These are phyloP conservation scores for Dacryopinax spathularia DNA, from an alignment of 768 basidiomycete species.

Conservation along the genomic window DNA sequence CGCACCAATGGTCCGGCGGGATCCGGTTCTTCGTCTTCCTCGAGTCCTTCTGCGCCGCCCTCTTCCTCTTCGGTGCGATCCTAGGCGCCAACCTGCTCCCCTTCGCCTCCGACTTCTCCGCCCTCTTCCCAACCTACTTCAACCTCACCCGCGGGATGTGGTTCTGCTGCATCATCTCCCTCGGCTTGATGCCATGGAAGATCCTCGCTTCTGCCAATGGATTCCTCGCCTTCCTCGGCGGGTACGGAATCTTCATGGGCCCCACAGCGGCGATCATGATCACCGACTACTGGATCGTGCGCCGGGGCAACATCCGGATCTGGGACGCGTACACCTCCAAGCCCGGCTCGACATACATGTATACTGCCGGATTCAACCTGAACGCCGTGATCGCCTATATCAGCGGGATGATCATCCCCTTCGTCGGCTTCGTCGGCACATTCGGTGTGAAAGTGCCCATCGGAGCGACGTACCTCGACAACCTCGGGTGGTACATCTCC, in stretches of 20 bases:
- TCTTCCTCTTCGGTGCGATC: slow-evolving; percentile 13
- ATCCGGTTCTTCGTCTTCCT: slow-evolving; percentile 15
- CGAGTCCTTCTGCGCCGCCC: slow-evolving; percentile 10
- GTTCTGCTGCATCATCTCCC: slow-evolving; percentile 13
- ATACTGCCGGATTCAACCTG: slow-evolving; percentile 12
- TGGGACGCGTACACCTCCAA: slow-evolving; percentile 12
- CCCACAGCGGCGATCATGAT: slow-evolving; percentile 14
- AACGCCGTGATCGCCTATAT: slow-evolving; percentile 53
- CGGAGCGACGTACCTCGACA: slow-evolving; percentile 10
- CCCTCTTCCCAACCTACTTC: slow-evolving; percentile 17
- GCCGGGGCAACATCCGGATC: slow-evolving; percentile 14
- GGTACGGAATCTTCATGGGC: slow-evolving; percentile 15
- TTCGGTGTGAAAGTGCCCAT: slow-evolving; percentile 13
- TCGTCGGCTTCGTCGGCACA: slow-evolving; percentile 66
- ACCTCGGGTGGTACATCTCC: slow-evolving; percentile 15
- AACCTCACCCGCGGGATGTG: slow-evolving; percentile 16
- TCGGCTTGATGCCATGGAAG: slow-evolving; percentile 16
- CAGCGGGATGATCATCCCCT: slow-evolving; percentile 65
- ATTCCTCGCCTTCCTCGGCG: slow-evolving; percentile 16
- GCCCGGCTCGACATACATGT: slow-evolving; percentile 11
- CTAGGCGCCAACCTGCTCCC: slow-evolving; percentile 16
- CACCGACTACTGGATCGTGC: slow-evolving; percentile 15
- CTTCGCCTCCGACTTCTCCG: slow-evolving; percentile 16
- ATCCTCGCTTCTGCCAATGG: slow-evolving; percentile 13
- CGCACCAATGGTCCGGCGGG: slow-evolving; percentile 7